Base-by-base conservation (phyloP, 169 alveolate species). In the Cryptosporidium sp. region DNA sequence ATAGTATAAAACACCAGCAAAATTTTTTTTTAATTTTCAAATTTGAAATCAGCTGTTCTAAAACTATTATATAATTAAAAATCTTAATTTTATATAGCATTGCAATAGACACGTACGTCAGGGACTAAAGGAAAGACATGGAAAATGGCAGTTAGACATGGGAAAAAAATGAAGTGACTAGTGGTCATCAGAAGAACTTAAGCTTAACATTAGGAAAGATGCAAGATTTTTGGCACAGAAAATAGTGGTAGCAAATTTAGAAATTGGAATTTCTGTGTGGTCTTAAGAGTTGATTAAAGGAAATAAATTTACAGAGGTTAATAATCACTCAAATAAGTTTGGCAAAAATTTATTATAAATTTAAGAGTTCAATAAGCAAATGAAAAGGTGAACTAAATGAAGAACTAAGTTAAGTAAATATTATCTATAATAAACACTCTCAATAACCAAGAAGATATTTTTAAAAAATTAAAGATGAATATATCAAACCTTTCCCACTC, bases 111-210 rank as follows among this genome's bases (percentile, higher is more conserved):
- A 3, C 21, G 21, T 73, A 37, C 86, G 86, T 73, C 41, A 10
- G 86, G 86, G 86, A 21, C 86, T 41, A 33, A 29, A 37, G 70
- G 70, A 73, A 73, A 73, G 86, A 73, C 86, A 73, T 52, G 58
- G 68, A 73, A 71, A 73, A 43, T 69, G n/a, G 43, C 43, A n/a
- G 86, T 59, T 73, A 73, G 86, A 73, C 86, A 73, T 73, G 71
- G 33, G 51, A 23, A 73, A 73, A n/a, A 59, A 29, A 8, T 33
- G 16, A 65, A 41, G 86, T 73, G 70, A 73, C 51, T 52, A 73
- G 86, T 73, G 86, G 86, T 73, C 55, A 73, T 37, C 12, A 71
- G 18, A n/a, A 59, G 52, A 65, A 33, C 18, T 21, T 10, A 33
- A 29, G 29, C 23, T 35, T n/a, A 23, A 9, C 2, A 55, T 55